These are phyloP conservation scores for Balamuthia mandrillaris DNA, from an alignment of 208 protist genomes.

Conservation along the genomic window DNA sequence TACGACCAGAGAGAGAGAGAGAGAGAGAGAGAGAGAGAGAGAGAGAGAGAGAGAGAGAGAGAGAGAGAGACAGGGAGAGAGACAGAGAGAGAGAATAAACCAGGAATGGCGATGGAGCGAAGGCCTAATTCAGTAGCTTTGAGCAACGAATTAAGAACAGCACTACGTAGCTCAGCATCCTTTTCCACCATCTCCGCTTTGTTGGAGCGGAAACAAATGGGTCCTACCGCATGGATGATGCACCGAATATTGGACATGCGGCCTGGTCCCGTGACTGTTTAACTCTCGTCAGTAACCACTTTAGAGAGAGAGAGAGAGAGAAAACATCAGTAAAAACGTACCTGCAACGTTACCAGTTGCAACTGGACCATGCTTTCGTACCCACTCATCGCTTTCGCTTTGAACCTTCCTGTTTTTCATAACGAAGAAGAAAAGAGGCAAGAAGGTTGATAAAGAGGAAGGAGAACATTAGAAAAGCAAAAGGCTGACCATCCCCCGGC, in stretches of 20 bases:
- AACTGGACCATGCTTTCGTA: constrained; percentile 17
- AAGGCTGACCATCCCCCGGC: no score
- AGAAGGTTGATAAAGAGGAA: no score
- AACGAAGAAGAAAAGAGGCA: no score
- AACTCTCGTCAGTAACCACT: neutral
- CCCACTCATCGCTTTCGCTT: constrained; percentile 24
- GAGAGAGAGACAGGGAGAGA: neutral
- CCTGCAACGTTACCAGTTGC: neutral
- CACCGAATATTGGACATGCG: constrained; percentile 22
- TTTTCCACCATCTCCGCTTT: constrained; percentile 35
- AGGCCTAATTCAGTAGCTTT: constrained; percentile 32
- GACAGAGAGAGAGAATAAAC: neutral
- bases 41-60: no score
- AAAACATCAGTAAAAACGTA: neutral
- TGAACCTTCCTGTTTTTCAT: constrained; percentile 30
- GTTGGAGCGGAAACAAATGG: neutral
- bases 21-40: no score
- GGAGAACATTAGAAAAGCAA: no score
- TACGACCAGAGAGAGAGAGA: neutral
- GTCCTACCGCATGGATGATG: constrained; percentile 39
- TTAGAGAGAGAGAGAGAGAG: neutral
- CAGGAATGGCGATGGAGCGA: constrained; percentile 4
- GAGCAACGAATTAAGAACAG: neutral
- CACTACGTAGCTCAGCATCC: neutral
- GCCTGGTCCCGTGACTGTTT: constrained; percentile 20